Conservation (phyloP, 23 red algal genomes). For the Cyanidiococcus yangmingshanensis region DNA sequence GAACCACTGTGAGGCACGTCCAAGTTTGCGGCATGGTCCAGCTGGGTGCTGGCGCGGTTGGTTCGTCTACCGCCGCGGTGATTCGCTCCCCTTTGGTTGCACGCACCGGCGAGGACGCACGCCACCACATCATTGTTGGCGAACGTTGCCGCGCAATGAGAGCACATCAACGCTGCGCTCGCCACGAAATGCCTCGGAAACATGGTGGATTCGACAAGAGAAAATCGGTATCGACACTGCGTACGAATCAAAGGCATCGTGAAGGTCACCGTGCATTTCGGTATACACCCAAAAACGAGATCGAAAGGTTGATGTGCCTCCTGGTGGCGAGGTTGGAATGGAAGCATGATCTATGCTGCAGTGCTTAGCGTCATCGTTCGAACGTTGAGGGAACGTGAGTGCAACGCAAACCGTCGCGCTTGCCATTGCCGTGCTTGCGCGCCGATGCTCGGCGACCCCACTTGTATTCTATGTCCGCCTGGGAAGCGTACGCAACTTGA, state of each 20-base stretch:
- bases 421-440: too few species aligned
- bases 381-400: too few species aligned
- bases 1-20: not conserved
- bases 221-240: not conserved
- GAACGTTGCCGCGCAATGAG: not conserved
- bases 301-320: too few species aligned
- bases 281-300: too few species aligned
- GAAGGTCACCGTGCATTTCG: too few species aligned
- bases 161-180: not conserved
- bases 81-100: slow-evolving; percentile 11
- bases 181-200: not conserved
- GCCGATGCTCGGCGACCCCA: too few species aligned
- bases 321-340: too few species aligned
- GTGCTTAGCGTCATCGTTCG: too few species aligned
- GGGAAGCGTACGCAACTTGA: too few species aligned
- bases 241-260: not conserved
- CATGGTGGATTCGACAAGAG: not conserved
- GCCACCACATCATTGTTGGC: slow-evolving; percentile 4
- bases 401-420: too few species aligned
- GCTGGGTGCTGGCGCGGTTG: slow-evolving; percentile 15
- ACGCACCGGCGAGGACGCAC: not conserved
- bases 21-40: not conserved
- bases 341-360: too few species aligned
- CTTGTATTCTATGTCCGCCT: too few species aligned
- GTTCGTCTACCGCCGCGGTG: not conserved